Base-by-base conservation (phyloP, 2,329 filamentous ascomycete species). In the Capronia coronata region DNA sequence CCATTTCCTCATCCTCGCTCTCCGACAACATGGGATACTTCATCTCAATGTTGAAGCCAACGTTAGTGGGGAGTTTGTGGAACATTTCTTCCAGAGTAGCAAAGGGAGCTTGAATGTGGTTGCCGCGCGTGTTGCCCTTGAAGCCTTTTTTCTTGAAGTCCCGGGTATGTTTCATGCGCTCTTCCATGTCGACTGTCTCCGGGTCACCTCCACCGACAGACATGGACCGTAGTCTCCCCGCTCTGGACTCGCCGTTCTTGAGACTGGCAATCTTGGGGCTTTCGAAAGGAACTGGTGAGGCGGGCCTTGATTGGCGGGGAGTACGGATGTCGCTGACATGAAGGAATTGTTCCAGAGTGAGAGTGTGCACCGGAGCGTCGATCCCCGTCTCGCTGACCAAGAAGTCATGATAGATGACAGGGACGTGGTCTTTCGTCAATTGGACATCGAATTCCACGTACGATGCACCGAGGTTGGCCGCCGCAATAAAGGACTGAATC, bases 11-110 rank as follows among this genome's bases (percentile, higher is more conserved):
- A 66, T 94, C 87, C 67, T 96, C 88, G 51, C 82, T 87, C 73
- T 98, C 94, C 65, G 91, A 85, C 35, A 98, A 79, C 90, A 97
- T 97, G 3, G 93, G 93, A 65, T 98, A 98, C 70, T 98, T 97
- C 78, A 98, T 86, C 72, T 98, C 93, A 60, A 98, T 94, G 68
- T 98, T 97, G 77, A 98, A 98, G 11, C 93, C 90, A 18, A 94
- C 86, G 11, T 80, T 76, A 55, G 85, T 78, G 0, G 89, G 88
- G 0, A 98, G 72, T 63, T 90, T 84, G 61, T 80, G 79, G 71
- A 98, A 96, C 65, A 97, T 82, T 55, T 96, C 88, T 67, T 96
- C 89, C 3, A 98, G 75, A 0, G 93, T 98, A 6, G 91, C 90
- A 69, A 98, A 98, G 0, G 91, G 89, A 0, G 87, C 88, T 66